Evolutionary conservation across 2,329 filamentous ascomycete species (phyloP), one percentile per base, ranked within the genome.

Genomic region (Acarospora socialis): DNA sequence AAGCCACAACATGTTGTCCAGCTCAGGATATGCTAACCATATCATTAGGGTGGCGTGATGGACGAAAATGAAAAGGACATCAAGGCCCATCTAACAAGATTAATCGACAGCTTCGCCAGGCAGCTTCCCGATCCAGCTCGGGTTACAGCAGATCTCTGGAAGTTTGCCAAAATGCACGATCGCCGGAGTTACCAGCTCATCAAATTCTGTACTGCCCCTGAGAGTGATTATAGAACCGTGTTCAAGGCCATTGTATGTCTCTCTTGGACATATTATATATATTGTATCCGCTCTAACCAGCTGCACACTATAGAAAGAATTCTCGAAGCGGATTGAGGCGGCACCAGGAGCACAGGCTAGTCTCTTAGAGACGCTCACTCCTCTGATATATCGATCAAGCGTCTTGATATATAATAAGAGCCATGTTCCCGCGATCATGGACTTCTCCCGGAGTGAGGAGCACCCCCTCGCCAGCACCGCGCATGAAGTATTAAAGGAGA

Each of bases 341-440:
- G 71, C 71, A 14, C 63, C 76, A 27, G 66, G 68, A 33, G 55
- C 70, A 40, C 53, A 61, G n/a, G 46, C 55, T n/a, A 61, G 63
- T 17, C 65, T 90, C 28, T 59, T 92, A 3, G 82, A 92, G 21
- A 92, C 83, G 0, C 53, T 98, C 16, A 70, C 77, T 4, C 80
- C 84, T 4, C 64, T 98, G 10, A 61, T 95, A 4, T 93, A 92
- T 51, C 75, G 83, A 25, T 77, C 77, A 33, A 79, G 82, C 20
- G 76, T 82, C 36, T 67, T 98, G 41, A 70, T 93, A 43, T 94
- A 92, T 60, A 98, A 94, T 59, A 77, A 81, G 48, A 95, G 87
- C 51, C 86, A 98, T 51, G 75, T 98, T 12, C 75, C 86, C 3
- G 76, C 82, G 0, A 87, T 95, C 40, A 81, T 95, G 62, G 77